phyloP scores from a whole-genome alignment of 257 asterid species.

The Fraxinus anomala region DNA sequence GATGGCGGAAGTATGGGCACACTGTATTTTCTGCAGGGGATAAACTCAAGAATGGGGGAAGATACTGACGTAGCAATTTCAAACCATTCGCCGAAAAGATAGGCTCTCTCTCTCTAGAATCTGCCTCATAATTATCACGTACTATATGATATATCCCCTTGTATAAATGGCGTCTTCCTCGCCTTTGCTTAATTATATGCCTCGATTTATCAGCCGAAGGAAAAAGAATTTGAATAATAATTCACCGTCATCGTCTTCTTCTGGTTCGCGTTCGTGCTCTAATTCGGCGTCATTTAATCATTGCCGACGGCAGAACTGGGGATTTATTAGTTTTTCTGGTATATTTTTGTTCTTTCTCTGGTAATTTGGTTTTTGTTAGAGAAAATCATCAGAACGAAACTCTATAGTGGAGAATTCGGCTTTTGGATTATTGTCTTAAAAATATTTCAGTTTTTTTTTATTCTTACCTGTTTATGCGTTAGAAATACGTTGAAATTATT shows the following conservation, averaged over 20 bases:
- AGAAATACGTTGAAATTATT: not conserved
- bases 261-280: constrained; percentile 28
- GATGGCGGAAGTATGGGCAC: constrained; percentile 36
- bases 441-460: not conserved
- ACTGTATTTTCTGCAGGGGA: constrained; percentile 24
- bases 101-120: constrained; percentile 2
- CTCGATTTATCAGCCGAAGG: constrained; percentile 31
- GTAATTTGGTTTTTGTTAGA: not conserved
- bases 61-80: constrained; percentile 18
- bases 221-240: constrained; percentile 25
- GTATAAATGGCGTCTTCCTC: constrained; percentile 41
- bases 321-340: constrained; percentile 39
- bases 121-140: constrained; percentile 16
- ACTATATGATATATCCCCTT: constrained; percentile 27
- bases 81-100: not conserved
- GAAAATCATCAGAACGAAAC: not conserved
- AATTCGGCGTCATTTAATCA: constrained; percentile 10
- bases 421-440: not conserved
- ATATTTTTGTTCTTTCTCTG: not conserved
- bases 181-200: constrained; percentile 33
- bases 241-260: constrained; percentile 27
- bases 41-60: constrained; percentile 4
- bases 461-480: constrained; percentile 1
- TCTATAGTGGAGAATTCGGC: not conserved
- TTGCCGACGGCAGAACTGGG: constrained; percentile 24